Evolutionary conservation across 176 grass and related monocot genomes (phyloP), one percentile per base, ranked within the genome.

Genomic region (Tillandsia fasciculata): DNA sequence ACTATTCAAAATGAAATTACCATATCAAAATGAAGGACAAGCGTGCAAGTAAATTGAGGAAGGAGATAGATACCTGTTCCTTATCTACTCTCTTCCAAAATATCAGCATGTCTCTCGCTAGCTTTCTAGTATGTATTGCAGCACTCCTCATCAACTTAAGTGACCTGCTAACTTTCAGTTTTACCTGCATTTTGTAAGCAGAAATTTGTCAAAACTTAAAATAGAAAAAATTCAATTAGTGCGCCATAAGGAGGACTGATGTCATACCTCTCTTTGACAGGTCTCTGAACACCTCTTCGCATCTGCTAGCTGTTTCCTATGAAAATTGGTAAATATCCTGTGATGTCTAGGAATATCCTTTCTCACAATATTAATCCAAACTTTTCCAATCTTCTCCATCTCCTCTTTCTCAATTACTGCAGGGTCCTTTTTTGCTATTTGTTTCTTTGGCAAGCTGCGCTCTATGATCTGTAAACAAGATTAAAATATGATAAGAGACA

Each of bases 31-130:
- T 52, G n/a, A 24, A 9, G 14, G 13, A 77, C 15, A 53, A 13
- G 81, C 49, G 49, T 67, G 4, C 26, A 23, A 12, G 50, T 47
- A 53, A 50, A 50, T 14, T 69, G 59, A 76, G 18, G 47, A 50
- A 70, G 74, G 23, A 26, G 48, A 50, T 63, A 54, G 23, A 74
- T 69, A 99, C 95, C 95, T 99, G 90, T 66, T 99, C 95, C 78
- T 99, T 99, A 72, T 99, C 95, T 65, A 99, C 82, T 53, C 90
- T 80, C 72, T 99, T 99, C 95, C 90, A 94, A 70, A 99, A 99
- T 93, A 99, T 88, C 80, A 90, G 48, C 95, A 99, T 99, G 77
- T 94, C 95, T 76, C 87, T 90, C 82, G 90, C 90, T 49, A 99
- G 80, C 78, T 85, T 94, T 79, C 87, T 90, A 67, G 95, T 99